These are phyloP conservation scores for Tetracladium maxilliforme DNA, from an alignment of 2,329 filamentous ascomycete genomes.

Conservation along the genomic window DNA sequence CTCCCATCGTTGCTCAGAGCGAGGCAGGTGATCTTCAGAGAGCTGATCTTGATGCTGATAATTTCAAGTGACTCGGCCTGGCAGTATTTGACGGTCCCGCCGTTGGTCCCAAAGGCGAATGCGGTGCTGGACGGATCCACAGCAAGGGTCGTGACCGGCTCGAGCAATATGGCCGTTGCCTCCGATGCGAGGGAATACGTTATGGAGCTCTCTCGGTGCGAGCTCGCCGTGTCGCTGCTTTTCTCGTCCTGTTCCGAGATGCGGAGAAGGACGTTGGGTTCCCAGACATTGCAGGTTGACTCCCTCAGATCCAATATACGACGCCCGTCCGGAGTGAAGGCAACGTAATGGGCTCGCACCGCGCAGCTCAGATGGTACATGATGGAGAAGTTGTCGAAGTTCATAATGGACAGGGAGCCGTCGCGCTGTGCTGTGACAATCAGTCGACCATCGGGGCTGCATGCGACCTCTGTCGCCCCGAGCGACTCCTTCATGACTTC, in stretches of 20 bases:
- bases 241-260: constrained; percentile 5
- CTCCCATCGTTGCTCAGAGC: no score
- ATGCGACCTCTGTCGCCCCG: constrained; percentile 1
- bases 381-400: constrained; percentile 4
- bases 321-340: constrained; percentile 8
- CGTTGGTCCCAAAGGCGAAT: no score
- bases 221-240: constrained; percentile 1
- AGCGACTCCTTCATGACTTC: constrained; percentile 2
- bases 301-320: constrained; percentile 9
- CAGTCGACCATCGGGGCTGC: constrained; percentile 5
- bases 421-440: constrained; percentile 3
- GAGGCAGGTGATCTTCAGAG: no score
- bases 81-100: no score
- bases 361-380: constrained; percentile 5
- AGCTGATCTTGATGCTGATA: no score
- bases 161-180: constrained; percentile 1
- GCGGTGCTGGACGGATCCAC: background rate
- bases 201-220: background rate
- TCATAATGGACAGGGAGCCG: constrained; percentile 4
- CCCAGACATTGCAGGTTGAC: constrained; percentile 10
- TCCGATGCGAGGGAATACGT: constrained; percentile 1
- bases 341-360: constrained; percentile 3
- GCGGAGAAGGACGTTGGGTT: constrained; percentile 8
- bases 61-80: no score
- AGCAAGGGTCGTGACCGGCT: constrained; percentile 4